Percentiles rank a stretch among this genome's conserved stretches.
Conservation (phyloP, 805 yeast genomes). For the Wickerhamiella azymoides region DNA sequence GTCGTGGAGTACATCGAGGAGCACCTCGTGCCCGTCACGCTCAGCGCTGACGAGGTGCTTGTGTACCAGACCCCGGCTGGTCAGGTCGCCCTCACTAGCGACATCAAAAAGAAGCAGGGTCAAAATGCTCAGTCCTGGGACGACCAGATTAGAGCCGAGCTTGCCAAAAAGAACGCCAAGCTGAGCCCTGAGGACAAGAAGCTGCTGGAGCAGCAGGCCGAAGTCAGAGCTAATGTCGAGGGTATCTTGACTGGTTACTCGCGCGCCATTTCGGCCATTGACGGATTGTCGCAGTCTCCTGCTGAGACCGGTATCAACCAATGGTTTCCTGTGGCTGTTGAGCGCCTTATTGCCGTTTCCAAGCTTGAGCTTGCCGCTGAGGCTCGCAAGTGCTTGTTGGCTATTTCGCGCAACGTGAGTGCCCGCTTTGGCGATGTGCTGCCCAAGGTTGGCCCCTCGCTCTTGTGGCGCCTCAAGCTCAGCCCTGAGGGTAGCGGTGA, state of each 20-base stretch:
- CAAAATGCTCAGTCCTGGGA: conserved; percentile 45
- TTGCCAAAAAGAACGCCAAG: conserved; percentile 39
- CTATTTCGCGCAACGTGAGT: conserved; percentile 39
- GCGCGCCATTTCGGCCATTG: conserved; percentile 41
- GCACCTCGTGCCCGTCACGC: conserved; percentile 30
- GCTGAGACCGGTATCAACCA: conserved; percentile 49
- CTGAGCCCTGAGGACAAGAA: conserved; percentile 64
- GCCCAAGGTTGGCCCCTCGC: conserved; percentile 51
- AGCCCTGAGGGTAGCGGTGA: conserved; percentile 38
- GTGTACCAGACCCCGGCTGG: conserved; percentile 66
- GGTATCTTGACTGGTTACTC: conserved; percentile 27
- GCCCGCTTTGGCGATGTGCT: conserved; percentile 33
- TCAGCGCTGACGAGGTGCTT: conserved; percentile 37
- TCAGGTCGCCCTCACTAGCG: conserved; percentile 39
- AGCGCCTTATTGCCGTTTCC: conserved; percentile 34
- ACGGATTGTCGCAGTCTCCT: conserved; percentile 38
- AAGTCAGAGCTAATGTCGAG: conserved; percentile 37
- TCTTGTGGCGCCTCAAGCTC: conserved; percentile 41
- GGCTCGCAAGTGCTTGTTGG: conserved; percentile 35
- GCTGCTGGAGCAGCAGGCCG: conserved; percentile 49
- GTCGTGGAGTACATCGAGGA: conserved; percentile 31
- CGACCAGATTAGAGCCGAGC: conserved; percentile 60
- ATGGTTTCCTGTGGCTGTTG: conserved; percentile 65
- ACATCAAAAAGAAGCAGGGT: conserved; percentile 36
- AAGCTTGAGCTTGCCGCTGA: conserved; percentile 25